Evolutionary conservation across 805 yeast species (phyloP), one percentile per base, ranked within the genome.

Genomic region (Candida sanyiensis): DNA sequence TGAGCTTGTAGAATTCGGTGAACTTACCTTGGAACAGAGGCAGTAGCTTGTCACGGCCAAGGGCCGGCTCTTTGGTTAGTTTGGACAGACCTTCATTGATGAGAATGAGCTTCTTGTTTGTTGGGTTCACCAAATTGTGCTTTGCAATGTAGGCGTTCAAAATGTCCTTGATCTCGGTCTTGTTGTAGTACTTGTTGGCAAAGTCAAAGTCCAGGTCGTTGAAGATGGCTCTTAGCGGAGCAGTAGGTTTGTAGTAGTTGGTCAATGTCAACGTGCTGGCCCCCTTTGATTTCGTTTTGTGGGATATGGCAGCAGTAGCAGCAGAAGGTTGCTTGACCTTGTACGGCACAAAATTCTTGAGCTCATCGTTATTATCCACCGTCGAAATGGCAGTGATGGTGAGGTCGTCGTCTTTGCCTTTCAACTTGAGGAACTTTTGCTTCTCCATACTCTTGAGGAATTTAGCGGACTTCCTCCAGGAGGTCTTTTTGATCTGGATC

Each of bases 401-500:
- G 20, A 88, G 63, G 51, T 84, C 94, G 42, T 89, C 96, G 27
- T 80, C 93, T 52, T 86, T 84, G 7, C 95, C 97, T 49, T 88
- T 86, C 19, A 80, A 57, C 40, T 77, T 77, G 17, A 93, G 44
- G 39, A 80, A 73, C 2, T 77, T 76, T 31, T 70, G 69, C 56
- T 87, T 90, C 48, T 85, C 96, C 80, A 89, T 86, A 6, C 83
- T 79, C 54, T 87, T 90, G 39, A 90, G 62, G 52, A 81, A 87
- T 57, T 88, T 89, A 11, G 88, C 73, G 4, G 90, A 77, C 54
- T 90, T 90, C 59, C 84, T 88, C 95, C 95, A 90, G 3, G 88
- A 75, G 0, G 96, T 79, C 53, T 77, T 82, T 59, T 88, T 89
- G 42, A 83, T 72, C 48, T 73, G 79, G 28, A 80, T 72, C 36